Conservation (phyloP, 75 land plant species). For the Selaginella tamariscina region DNA sequence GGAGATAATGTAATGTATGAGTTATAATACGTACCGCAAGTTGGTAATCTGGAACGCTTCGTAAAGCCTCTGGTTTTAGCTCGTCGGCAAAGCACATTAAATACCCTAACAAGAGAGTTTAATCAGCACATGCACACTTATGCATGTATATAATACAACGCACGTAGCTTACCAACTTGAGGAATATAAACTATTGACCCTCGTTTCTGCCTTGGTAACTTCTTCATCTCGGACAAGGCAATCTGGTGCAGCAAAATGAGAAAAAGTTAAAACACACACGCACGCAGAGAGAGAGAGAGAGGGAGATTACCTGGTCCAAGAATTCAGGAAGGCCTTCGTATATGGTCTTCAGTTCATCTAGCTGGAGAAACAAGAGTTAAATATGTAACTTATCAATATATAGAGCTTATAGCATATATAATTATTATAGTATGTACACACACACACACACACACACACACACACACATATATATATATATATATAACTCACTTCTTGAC, state of each 20-base stretch:
- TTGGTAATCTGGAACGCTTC: slow-evolving; percentile 51
- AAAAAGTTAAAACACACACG: background rate
- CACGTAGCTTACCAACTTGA: slow-evolving; percentile 59
- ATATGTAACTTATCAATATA: too few species aligned
- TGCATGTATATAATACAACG: background rate
- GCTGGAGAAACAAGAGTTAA: slow-evolving; percentile 24
- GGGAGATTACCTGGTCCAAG: slow-evolving; percentile 52
- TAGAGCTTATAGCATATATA: too few species aligned
- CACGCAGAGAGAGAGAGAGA: too few species aligned
- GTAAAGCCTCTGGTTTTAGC: slow-evolving; percentile 35
- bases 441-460: too few species aligned
- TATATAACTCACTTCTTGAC: slow-evolving; percentile 54
- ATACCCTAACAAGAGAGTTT: slow-evolving; percentile 79
- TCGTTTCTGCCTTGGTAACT: slow-evolving; percentile 26
- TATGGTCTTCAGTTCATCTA: slow-evolving; percentile 82
- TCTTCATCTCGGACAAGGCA: slow-evolving; percentile 40
- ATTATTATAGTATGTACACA: too few species aligned
- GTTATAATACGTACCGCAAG: slow-evolving; percentile 61
- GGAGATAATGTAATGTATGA: too few species aligned
- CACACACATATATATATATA: background rate
- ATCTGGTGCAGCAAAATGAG: too few species aligned
- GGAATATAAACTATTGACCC: slow-evolving; percentile 65
- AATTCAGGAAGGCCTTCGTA: slow-evolving; percentile 82
- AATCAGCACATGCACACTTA: slow-evolving; percentile 10
- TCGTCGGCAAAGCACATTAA: slow-evolving; percentile 51